Evolutionary conservation across 1,139 yeast species (phyloP).

Genomic region (Suhomyces coccinellae): DNA sequence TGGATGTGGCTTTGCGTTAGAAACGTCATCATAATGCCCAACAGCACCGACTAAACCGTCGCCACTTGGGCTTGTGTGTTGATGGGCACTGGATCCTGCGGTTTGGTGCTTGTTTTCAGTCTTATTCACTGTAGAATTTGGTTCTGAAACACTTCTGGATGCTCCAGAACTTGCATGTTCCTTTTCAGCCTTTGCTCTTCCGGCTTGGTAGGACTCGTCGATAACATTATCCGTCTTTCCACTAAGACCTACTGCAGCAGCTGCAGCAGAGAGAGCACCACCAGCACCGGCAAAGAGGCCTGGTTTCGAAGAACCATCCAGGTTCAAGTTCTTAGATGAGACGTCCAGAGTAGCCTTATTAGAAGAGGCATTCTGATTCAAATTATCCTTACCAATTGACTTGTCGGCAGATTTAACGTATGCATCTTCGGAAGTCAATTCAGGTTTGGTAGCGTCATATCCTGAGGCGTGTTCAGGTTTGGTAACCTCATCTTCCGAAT

Average conservation of each 20-base stretch:
- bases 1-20: slow-evolving; percentile 22
- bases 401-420: slow-evolving; percentile 8
- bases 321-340: slow-evolving; percentile 5
- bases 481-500: slow-evolving; percentile 5
- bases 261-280: slow-evolving; percentile 27
- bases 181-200: slow-evolving; percentile 12
- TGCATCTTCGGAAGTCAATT: slow-evolving; percentile 13
- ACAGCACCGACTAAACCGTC: slow-evolving; percentile 23
- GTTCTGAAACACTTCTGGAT: too few relatives aligned
- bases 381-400: slow-evolving; percentile 1
- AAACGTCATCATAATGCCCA: slow-evolving; percentile 23
- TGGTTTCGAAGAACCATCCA: slow-evolving; percentile 8
- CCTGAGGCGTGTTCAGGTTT: too few relatives aligned
- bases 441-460: slow-evolving; percentile 4
- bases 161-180: background rate
- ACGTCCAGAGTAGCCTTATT: too few relatives aligned
- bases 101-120: too few relatives aligned
- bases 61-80: background rate
- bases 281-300: slow-evolving; percentile 19
- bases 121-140: too few relatives aligned
- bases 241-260: slow-evolving; percentile 25
- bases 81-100: background rate
- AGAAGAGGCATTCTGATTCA: background rate
- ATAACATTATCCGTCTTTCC: slow-evolving; percentile 12
- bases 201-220: slow-evolving; percentile 20